Percentiles rank a stretch among this genome's conserved stretches.
These are phyloP conservation scores for Claviceps citrina DNA, from an alignment of 2,329 filamentous ascomycete genomes.

Conservation along the genomic window DNA sequence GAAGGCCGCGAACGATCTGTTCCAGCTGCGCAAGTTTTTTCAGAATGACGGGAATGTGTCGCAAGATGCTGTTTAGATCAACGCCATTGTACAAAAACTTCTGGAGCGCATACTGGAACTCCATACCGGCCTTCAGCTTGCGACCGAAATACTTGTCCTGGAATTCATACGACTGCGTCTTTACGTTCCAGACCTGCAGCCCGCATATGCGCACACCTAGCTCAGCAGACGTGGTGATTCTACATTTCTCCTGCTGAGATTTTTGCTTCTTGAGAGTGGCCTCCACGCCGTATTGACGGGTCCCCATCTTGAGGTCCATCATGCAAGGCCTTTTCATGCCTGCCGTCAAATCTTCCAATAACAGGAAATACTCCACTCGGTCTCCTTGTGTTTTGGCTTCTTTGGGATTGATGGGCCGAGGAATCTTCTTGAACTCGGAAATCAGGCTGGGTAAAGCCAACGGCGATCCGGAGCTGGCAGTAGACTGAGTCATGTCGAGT, in stretches of 20 bases:
- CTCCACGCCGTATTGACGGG: constrained; percentile 87
- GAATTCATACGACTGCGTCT: constrained; percentile 74
- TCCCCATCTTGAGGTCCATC: constrained; percentile 97
- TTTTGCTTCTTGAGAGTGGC: constrained; percentile 82
- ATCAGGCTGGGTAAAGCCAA: constrained; percentile 24
- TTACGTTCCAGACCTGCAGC: constrained; percentile 87
- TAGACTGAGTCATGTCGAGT: constrained; percentile 6
- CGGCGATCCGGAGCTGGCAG: constrained; percentile 14
- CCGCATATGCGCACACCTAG: constrained; percentile 89
- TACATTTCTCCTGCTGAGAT: constrained; percentile 86
- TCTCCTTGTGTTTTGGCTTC: constrained; percentile 31
- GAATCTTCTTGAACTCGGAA: constrained; percentile 26
- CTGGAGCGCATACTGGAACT: constrained; percentile 79
- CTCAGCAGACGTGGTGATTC: constrained; percentile 76
- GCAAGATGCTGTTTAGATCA: constrained; percentile 61
- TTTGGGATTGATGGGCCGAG: constrained; percentile 57
- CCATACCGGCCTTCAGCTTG: constrained; percentile 66
- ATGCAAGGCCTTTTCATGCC: constrained; percentile 96
- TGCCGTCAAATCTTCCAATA: constrained; percentile 86
- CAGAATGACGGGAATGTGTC: constrained; percentile 77
- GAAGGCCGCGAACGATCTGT: constrained; percentile 61
- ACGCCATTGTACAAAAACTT: constrained; percentile 85
- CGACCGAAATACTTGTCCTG: constrained; percentile 97
- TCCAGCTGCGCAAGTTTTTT: constrained; percentile 74
- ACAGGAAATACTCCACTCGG: constrained; percentile 79